Evolutionary conservation across 441 rosid species (phyloP).

Genomic region (Viola pubescens): DNA sequence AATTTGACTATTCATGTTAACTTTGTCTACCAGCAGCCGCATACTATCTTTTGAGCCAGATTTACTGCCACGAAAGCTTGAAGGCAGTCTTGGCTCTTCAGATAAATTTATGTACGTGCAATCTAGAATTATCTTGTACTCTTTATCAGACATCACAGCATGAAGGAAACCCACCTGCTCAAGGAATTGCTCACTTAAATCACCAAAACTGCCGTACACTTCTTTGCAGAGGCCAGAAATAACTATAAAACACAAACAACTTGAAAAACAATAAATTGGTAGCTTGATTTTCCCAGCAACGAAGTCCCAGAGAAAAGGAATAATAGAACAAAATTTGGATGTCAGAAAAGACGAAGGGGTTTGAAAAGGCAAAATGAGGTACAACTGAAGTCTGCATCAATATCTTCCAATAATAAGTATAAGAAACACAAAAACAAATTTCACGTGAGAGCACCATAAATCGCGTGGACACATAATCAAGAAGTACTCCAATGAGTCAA

Average conservation of each 20-base stretch:
- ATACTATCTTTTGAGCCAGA: slow-evolving; percentile 68
- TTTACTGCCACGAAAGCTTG: slow-evolving; percentile 80
- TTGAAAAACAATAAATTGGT: too few relatives aligned
- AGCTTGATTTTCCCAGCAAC: too few relatives aligned
- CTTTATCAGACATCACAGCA: slow-evolving; percentile 86
- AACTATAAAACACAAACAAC: background rate
- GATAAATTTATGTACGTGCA: slow-evolving; percentile 57
- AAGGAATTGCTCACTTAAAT: slow-evolving; percentile 21
- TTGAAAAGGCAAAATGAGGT: too few relatives aligned
- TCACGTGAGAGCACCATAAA: too few relatives aligned
- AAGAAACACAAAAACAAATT: too few relatives aligned
- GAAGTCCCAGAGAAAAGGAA: too few relatives aligned
- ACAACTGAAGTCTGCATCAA: too few relatives aligned
- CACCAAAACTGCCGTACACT: slow-evolving; percentile 1
- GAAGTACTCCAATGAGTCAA: too few relatives aligned
- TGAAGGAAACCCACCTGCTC: slow-evolving; percentile 85
- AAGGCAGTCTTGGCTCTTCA: slow-evolving; percentile 90
- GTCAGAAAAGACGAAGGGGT: too few relatives aligned
- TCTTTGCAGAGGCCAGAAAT: background rate
- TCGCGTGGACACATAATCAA: too few relatives aligned
- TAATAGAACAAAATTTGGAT: too few relatives aligned
- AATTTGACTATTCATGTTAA: slow-evolving; percentile 80
- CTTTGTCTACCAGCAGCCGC: slow-evolving; percentile 78
- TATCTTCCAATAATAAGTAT: too few relatives aligned
- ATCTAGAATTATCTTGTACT: slow-evolving; percentile 73